Evolutionary conservation across 2,329 filamentous ascomycete species (phyloP).

Genomic region (Chaetomiaceae sp.): DNA sequence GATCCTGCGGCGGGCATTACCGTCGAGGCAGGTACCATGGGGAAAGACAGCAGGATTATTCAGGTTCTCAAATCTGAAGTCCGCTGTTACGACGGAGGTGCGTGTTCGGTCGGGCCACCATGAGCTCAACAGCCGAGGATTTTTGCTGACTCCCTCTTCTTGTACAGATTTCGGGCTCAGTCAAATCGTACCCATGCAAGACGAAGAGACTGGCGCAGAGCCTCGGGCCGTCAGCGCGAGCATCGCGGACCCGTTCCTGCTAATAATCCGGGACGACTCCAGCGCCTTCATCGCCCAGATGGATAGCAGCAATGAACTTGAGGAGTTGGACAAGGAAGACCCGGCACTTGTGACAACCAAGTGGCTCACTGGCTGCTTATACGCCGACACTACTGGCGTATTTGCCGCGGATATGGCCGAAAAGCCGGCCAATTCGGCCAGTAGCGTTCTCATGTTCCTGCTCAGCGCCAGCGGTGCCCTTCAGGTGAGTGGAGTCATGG

Average conservation of each 20-base stretch:
- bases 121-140: not conserved
- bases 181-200: conserved; percentile 88
- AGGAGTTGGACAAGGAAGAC: conserved; percentile 66
- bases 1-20: conserved; percentile 84
- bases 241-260: conserved; percentile 78
- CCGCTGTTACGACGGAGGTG: conserved; percentile 82
- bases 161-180: conserved; percentile 71
- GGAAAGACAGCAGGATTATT: conserved; percentile 72
- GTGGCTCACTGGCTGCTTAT: conserved; percentile 81
- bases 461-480: conserved; percentile 69
- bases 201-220: conserved; percentile 81
- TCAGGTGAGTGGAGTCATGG: conserved; percentile 55
- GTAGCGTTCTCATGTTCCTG: conserved; percentile 66
- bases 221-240: conserved; percentile 72
- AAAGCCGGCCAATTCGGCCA: conserved; percentile 34
- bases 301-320: conserved; percentile 74
- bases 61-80: conserved; percentile 85
- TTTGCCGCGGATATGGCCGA: conserved; percentile 42
- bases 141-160: conserved; percentile 17
- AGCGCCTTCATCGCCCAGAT: conserved; percentile 75
- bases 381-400: conserved; percentile 57
- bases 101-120: conserved; percentile 31
- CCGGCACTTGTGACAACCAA: conserved; percentile 52
- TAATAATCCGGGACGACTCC: conserved; percentile 77
- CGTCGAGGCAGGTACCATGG: conserved; percentile 76